Evolutionary conservation across 352 stramenopile genomes (phyloP), one percentile per base, ranked within the genome.

Genomic region (Sclerospora graminicola): DNA sequence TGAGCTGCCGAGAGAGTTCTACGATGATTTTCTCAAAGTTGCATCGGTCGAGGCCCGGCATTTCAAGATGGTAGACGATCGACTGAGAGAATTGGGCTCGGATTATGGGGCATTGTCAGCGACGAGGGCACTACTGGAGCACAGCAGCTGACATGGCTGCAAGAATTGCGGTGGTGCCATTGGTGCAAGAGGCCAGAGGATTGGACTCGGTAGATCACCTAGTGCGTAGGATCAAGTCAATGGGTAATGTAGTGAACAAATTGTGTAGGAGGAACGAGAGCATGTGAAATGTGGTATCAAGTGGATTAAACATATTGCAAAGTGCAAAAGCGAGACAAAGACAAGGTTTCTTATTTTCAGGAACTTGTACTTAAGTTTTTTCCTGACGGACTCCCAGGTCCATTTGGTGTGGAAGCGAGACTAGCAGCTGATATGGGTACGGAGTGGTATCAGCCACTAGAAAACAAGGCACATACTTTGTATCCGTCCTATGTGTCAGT

Each of bases 221-320:
- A 1, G 69, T 89, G 18, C 73, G 87, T 54, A 66, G 81, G 31
- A 65, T 92, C 5, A 67, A 67, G 47, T 89, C 75, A 3, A 55
- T 85, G 18, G 75, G 75, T 1, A 41, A 45, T 11, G 54, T 92
- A 29, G 80, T 92, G 10, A 50, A 63, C 75, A 87, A 51, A 89
- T 92, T 52, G 80, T 92, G 20, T 67, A 54, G 15, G 80, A 92
- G 43, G 80, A 92, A 48, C 69, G 70, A 20, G 66, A 59, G n/a
- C 80, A 92, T 43, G 80, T 92, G 7, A 50, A 58, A 5, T 84
- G 58, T 19, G 80, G 80, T 13, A 73, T 92, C 35, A 89, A 89
- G 41, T 92, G 80, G 80, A 89, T 92, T 41, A 42, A 69, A 16
- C 67, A 84, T n/a, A 53, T 67, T 29, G 59, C 59, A n/a, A 55